These are phyloP conservation scores for Candida qinlingensis DNA, from an alignment of 805 yeast species.

Conservation along the genomic window DNA sequence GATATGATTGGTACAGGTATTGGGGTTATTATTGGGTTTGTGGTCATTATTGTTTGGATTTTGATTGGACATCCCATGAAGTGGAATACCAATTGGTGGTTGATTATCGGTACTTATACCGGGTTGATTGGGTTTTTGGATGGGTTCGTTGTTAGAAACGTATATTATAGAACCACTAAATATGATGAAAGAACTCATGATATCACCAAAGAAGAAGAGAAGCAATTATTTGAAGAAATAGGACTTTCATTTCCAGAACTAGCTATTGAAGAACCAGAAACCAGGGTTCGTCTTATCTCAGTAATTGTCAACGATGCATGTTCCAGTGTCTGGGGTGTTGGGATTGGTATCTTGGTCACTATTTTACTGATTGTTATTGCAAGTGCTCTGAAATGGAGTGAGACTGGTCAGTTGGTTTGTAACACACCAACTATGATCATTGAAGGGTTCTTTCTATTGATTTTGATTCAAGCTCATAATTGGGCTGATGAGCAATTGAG, in stretches of 20 bases:
- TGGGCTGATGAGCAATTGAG: conserved; percentile 8
- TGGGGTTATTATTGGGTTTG: conserved; percentile 3
- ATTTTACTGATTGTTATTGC: conserved; percentile 5
- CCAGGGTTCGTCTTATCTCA: conserved; percentile 1
- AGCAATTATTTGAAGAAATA: not conserved
- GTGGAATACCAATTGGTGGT: conserved; percentile 9
- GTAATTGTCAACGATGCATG: conserved; percentile 6
- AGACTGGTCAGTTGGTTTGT: conserved; percentile 7
- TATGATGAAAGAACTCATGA: conserved; percentile 1
- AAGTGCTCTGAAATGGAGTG: conserved; percentile 6
- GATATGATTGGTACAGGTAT: conserved; percentile 9
- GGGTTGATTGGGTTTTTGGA: conserved; percentile 9
- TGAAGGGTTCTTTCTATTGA: conserved; percentile 9
- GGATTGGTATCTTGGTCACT: conserved; percentile 2
- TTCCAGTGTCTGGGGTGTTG: conserved; percentile 3
- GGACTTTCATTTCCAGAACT: conserved; percentile 3
- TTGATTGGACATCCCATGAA: conserved; percentile 6
- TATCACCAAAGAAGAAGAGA: conserved; percentile 3
- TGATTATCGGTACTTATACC: conserved; percentile 8
- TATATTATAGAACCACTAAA: conserved; percentile 6
- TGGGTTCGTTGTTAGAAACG: conserved; percentile 10
- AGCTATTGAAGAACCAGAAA: not conserved
- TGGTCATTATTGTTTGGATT: conserved; percentile 5
- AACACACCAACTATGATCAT: conserved; percentile 10
- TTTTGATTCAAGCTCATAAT: conserved; percentile 9